Percentiles rank a stretch among this genome's conserved stretches.
Conservation (phyloP, 148 eudicot species). For the Arbutus unedo region DNA sequence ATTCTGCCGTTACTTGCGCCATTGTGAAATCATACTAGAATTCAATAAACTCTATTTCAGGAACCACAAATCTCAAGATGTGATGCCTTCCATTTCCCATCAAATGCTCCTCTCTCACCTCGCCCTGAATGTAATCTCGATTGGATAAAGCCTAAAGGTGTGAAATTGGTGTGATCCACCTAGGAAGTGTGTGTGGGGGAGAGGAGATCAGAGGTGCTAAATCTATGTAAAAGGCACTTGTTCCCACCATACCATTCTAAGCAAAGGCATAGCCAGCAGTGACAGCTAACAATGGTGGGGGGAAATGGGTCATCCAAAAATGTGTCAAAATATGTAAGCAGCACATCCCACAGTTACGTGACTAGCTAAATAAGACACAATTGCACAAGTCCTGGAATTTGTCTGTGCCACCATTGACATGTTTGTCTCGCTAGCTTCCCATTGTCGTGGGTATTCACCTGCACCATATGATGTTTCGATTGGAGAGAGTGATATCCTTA, state of each 20-base stretch:
- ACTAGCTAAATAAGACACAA: neutral
- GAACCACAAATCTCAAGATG: neutral
- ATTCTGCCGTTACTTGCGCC: too few species aligned
- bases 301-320: neutral
- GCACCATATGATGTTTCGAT: neutral
- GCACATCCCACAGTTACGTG: neutral
- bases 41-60: neutral
- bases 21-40: too few species aligned
- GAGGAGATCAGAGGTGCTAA: neutral
- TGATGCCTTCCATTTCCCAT: slow-evolving; percentile 7
- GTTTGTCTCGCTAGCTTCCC: neutral
- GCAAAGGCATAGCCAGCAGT: neutral
- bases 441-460: neutral
- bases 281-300: neutral
- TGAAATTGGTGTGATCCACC: slow-evolving; percentile 17
- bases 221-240: slow-evolving; percentile 7
- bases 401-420: neutral
- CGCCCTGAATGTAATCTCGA: neutral
- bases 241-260: neutral
- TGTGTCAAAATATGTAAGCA: neutral
- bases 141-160: neutral
- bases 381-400: slow-evolving; percentile 6
- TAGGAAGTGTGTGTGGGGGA: neutral
- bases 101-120: neutral
- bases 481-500: slow-evolving; percentile 13